Base-by-base conservation (phyloP, 352 stramenopile species). In the Pythium apleroticum region DNA sequence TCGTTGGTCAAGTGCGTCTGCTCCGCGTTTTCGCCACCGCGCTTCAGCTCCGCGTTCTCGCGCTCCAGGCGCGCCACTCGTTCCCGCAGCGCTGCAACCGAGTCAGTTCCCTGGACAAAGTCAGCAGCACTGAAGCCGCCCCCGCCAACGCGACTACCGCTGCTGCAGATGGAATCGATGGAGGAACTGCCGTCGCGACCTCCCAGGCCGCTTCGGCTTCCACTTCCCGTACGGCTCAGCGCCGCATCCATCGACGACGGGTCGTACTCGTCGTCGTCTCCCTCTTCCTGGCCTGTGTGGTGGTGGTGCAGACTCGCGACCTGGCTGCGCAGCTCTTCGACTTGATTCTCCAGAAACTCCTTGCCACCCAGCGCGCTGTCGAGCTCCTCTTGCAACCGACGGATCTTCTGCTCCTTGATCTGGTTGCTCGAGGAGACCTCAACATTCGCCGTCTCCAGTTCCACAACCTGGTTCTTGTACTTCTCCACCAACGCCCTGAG, bases 401-500 rank as follows among this genome's bases (percentile, higher is more conserved):
- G 73, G 28, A 90, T 83, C 59, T 93, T 93, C 48, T 93, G 82
- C 27, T 94, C 87, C 59, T 93, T 92, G 27, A 95, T 85, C 41
- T 81, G 84, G 6, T 89, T 72, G 55, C 75, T 91, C 46, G 87
- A 92, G n/a, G 72, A 77, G 14, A 73, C 83, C 57, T 95, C 85
- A 15, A 95, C 79, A 54, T 92, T 90, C 6, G 80, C 75, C 1
- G 87, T 95, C 60, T 95, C 83, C 15, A 95, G 74, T 27, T 95
- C 87, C 39, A 95, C 87, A 17, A 95, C 87, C 62, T 95, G 85
- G 68, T 95, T 93, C 73, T 95, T 95, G 75, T 95, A 95, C 49
- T 82, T 87, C 62, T 95, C 87, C 14, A 95, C 84, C 0, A 92
- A 65, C 20, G 65, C 72, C 63, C 93, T 94, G 2, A 95, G 71